Percentiles rank a stretch among this genome's conserved stretches.
Evolutionary conservation across 1,284 basidiomycete genomes (phyloP).

Genomic region (Moniliophthora roreri): DNA sequence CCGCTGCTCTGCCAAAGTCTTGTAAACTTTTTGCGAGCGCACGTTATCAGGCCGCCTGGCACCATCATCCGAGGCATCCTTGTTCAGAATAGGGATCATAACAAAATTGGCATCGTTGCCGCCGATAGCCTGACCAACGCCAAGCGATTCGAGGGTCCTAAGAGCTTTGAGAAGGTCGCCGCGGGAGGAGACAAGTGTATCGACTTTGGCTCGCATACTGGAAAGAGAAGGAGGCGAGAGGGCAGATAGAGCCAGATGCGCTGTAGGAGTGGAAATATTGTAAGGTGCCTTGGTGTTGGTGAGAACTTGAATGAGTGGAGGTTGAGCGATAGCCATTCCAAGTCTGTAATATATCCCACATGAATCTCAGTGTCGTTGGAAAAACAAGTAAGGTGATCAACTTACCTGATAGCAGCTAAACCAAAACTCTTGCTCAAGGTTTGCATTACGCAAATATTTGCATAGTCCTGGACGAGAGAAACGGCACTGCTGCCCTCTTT

Average conservation of each 20-base stretch:
- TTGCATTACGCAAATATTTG: slow-evolving; percentile 92
- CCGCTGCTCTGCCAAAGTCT: slow-evolving; percentile 80
- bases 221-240: slow-evolving; percentile 65
- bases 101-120: slow-evolving; percentile 93
- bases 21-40: slow-evolving; percentile 76
- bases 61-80: slow-evolving; percentile 18
- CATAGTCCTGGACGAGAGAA: slow-evolving; percentile 76
- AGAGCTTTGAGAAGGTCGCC: slow-evolving; percentile 52
- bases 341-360: slow-evolving; percentile 47
- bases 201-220: slow-evolving; percentile 68
- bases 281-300: slow-evolving; percentile 98
- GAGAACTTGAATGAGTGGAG: slow-evolving; percentile 88
- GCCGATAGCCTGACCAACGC: slow-evolving; percentile 76
- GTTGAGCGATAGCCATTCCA: slow-evolving; percentile 89
- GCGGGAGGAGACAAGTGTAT: slow-evolving; percentile 63
- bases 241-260: slow-evolving; percentile 81
- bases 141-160: slow-evolving; percentile 44
- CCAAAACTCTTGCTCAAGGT: slow-evolving; percentile 97
- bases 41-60: slow-evolving; percentile 57
- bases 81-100: slow-evolving; percentile 75
- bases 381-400: neutral
- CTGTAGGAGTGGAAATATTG: slow-evolving; percentile 92
- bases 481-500: slow-evolving; percentile 63
- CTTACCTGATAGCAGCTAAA: slow-evolving; percentile 89
- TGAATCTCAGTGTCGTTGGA: neutral